phyloP scores from a whole-genome alignment of 805 yeast species.

The Kodamaea hsintzibuensis region DNA sequence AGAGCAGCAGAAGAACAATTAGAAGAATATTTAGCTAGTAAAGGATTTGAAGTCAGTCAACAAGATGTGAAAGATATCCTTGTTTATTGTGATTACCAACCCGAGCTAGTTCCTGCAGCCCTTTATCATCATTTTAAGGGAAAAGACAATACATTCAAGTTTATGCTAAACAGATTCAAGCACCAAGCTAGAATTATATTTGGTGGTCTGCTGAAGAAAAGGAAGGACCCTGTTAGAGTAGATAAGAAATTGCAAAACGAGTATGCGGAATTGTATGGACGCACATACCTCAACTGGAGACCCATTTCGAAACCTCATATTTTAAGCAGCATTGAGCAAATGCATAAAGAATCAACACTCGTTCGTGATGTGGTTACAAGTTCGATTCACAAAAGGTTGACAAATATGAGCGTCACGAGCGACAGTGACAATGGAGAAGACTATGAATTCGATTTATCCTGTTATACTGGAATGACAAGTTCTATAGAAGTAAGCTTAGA shows the following conservation, averaged over 20 bases:
- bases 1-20: slow-evolving; percentile 2
- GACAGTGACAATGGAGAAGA: neutral
- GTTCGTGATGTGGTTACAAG: neutral
- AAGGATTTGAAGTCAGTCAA: slow-evolving; percentile 1
- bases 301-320: slow-evolving; percentile 1
- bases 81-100: neutral
- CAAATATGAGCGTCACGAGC: neutral
- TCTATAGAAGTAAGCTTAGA: neutral
- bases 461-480: neutral
- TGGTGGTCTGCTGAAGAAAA: neutral
- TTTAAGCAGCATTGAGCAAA: neutral
- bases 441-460: neutral
- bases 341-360: neutral
- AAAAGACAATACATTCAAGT: neutral
- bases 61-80: neutral
- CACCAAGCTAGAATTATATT: neutral
- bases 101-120: neutral
- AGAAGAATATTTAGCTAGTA: neutral
- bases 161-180: neutral
- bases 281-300: neutral
- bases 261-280: neutral
- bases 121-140: neutral
- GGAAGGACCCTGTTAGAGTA: neutral
- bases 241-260: neutral
- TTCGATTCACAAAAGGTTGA: neutral